phyloP scores from a whole-genome alignment of 441 rosid genomes.

The Syzygium syzygioides region DNA sequence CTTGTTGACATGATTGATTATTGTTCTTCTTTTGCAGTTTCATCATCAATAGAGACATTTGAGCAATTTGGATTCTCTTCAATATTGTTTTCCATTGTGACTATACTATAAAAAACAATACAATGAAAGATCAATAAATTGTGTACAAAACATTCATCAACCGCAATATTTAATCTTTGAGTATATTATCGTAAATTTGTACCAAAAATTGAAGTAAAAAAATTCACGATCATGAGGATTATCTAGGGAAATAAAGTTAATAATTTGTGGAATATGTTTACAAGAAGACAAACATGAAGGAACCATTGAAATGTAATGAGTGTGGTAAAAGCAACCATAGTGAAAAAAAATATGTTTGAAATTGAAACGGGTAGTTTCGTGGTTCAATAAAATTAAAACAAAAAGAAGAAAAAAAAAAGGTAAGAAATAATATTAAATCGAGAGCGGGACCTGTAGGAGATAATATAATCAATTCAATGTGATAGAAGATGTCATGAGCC shows the following conservation, averaged over 20 bases:
- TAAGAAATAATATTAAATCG: neutral
- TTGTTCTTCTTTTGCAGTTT: neutral
- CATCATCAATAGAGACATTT: neutral
- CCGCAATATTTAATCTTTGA: neutral
- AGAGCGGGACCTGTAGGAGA: fast-evolving
- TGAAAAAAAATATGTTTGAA: neutral
- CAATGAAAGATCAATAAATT: neutral
- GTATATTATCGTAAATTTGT: neutral
- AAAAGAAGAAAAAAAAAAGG: neutral
- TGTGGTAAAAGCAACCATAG: fast-evolving
- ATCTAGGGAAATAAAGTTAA: neutral
- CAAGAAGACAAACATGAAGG: neutral
- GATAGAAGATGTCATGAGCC: neutral
- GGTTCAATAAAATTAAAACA: neutral
- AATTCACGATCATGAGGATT: neutral
- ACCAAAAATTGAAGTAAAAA: neutral
- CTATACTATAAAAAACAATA: neutral
- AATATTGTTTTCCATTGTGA: neutral
- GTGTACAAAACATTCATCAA: neutral
- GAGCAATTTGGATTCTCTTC: neutral
- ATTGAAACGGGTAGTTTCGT: neutral
- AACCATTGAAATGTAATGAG: neutral
- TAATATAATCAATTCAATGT: neutral
- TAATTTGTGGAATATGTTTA: neutral
- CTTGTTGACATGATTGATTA: neutral